Conservation (phyloP, 768 basidiomycete species). For the Boletus rubescentipes region DNA sequence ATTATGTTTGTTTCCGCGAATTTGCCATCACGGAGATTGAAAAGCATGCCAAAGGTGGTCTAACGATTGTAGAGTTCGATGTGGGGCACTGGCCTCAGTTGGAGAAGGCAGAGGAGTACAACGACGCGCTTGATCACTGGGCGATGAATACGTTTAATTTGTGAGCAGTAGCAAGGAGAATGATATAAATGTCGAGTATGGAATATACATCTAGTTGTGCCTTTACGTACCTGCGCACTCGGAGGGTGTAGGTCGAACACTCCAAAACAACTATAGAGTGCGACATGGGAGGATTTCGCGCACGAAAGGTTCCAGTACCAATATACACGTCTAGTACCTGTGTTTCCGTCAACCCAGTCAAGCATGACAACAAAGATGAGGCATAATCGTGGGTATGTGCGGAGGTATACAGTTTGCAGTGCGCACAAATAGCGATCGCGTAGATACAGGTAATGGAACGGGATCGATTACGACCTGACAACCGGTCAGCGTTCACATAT, state of each 20-base stretch:
- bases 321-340: slow-evolving; percentile 30
- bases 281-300: background rate
- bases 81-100: slow-evolving; percentile 40
- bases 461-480: slow-evolving; percentile 67
- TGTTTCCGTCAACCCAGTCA: slow-evolving; percentile 11
- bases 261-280: background rate
- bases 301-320: slow-evolving; percentile 1
- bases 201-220: background rate
- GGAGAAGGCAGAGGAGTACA: slow-evolving; percentile 35
- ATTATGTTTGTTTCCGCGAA: slow-evolving; percentile 33
- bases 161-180: background rate
- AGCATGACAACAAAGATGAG: background rate
- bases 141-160: slow-evolving; percentile 17
- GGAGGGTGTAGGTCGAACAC: background rate
- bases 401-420: slow-evolving; percentile 15
- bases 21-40: slow-evolving; percentile 24
- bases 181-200: slow-evolving; percentile 1
- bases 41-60: slow-evolving; percentile 27
- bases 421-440: background rate
- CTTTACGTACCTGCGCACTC: background rate
- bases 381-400: slow-evolving; percentile 1
- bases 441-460: slow-evolving; percentile 4
- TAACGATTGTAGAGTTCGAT: slow-evolving; percentile 35
- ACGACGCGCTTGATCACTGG: slow-evolving; percentile 38
- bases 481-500: slow-evolving; percentile 54